phyloP scores from a whole-genome alignment of 116 monocot species.

The Papilionanthe hybrid region DNA sequence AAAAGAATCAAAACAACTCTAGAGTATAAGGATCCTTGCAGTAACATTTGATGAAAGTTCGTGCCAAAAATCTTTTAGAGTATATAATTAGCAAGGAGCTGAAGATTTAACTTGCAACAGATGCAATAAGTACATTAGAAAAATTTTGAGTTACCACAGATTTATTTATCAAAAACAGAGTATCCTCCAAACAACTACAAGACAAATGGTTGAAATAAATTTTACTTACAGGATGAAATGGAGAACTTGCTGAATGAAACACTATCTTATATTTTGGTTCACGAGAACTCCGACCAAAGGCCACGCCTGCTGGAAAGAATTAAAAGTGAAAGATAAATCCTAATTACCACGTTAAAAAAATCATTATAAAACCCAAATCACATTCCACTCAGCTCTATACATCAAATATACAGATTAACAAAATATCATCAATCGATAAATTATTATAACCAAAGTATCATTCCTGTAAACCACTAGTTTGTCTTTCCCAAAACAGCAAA shows the following conservation, averaged over 20 bases:
- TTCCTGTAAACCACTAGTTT: too few relatives aligned
- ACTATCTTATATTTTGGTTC: constrained; percentile 68
- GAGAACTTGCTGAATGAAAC: constrained; percentile 45
- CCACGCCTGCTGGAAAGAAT: constrained; percentile 27
- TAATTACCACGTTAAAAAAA: too few relatives aligned
- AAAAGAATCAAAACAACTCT: too few relatives aligned
- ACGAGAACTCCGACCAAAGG: constrained; percentile 57
- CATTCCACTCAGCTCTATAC: too few relatives aligned
- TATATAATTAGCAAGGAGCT: background rate
- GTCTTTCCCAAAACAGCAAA: too few relatives aligned
- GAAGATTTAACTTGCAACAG: background rate
- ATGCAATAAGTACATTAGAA: background rate
- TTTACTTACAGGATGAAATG: constrained; percentile 54
- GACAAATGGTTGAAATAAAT: background rate
- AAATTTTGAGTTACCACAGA: background rate
- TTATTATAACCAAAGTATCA: too few relatives aligned
- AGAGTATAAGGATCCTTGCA: too few relatives aligned
- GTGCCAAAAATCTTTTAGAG: background rate
- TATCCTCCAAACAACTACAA: background rate
- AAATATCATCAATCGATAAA: too few relatives aligned
- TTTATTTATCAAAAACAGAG: background rate
- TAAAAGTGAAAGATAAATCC: too few relatives aligned
- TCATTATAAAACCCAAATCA: too few relatives aligned
- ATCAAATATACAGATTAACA: too few relatives aligned
- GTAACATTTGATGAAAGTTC: background rate